Percentiles rank a stretch among this genome's conserved stretches.
Conservation (phyloP, 1,284 basidiomycete genomes). For the Phaffia rhodozyma region DNA sequence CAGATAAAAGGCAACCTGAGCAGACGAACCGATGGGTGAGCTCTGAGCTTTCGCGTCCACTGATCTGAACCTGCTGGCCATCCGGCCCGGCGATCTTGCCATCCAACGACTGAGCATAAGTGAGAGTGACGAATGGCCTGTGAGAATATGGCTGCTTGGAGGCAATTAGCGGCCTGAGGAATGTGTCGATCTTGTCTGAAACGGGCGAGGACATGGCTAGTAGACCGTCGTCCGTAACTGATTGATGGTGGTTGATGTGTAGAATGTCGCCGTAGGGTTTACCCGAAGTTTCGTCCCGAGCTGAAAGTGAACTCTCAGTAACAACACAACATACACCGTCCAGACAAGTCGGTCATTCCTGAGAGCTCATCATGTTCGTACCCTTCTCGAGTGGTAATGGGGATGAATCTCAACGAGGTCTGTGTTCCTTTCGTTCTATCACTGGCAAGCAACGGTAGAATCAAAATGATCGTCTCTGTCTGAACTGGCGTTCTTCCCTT, state of each 20-base stretch:
- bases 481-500: too few relatives aligned
- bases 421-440: too few relatives aligned
- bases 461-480: too few relatives aligned
- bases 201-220: not conserved
- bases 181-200: not conserved
- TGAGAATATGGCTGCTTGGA: slow-evolving; percentile 14
- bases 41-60: slow-evolving; percentile 73
- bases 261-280: too few relatives aligned
- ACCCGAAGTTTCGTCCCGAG: too few relatives aligned
- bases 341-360: too few relatives aligned
- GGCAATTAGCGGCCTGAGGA: slow-evolving; percentile 11
- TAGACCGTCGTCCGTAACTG: not conserved
- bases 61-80: slow-evolving; percentile 66
- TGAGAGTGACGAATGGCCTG: slow-evolving; percentile 49
- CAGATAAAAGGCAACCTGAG: not conserved
- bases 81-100: slow-evolving; percentile 73
- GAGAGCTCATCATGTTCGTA: too few relatives aligned
- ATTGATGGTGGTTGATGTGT: not conserved
- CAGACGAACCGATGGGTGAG: slow-evolving; percentile 79
- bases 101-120: slow-evolving; percentile 91
- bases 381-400: too few relatives aligned
- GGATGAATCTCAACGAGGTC: too few relatives aligned
- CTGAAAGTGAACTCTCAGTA: too few relatives aligned
- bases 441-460: too few relatives aligned
- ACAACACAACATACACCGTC: too few relatives aligned